Evolutionary conservation across 495 filamentous ascomycete species (phyloP), one percentile per base, ranked within the genome.

Genomic region (Clohesyomyces aquaticus): DNA sequence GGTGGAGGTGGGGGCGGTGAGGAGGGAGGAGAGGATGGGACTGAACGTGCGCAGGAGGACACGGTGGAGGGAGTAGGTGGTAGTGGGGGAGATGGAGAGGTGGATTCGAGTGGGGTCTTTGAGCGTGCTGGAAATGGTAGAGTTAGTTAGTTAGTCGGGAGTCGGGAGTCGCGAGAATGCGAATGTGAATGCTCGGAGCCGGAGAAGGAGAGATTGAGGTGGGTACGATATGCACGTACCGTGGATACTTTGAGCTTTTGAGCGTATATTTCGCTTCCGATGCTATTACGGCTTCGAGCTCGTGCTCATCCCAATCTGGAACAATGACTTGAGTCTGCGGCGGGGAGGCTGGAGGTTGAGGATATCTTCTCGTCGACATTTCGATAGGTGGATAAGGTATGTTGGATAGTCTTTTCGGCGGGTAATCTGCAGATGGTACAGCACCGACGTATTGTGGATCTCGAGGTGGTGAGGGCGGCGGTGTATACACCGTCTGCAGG

Each of bases 31-130:
- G 29, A 56, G 29, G 4, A 3, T 56, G 1, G 42, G 42, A 46
- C 18, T 43, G 35, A 64, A 64, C 6, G 14, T 29, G 22, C 50
- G 61, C 9, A 64, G 50, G 21, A 64, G 53, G 14, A 64, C 23
- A 4, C 3, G 22, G 45, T 64, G 41, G 18, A 64, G 19, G 26
- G 61, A 64, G 29, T 50, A 42, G 1, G 52, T 58, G 42, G 35
- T 14, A 38, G 56, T 58, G 12, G 57, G 1, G 42, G 49, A 19
- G 4, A 64, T 6, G 6, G 16, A 22, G 23, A 43, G n/a, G n/a
- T n/a, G n/a, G n/a, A n/a, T 18, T 4, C 61, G 52, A 1, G 52
- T 25, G 28, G 61, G 61, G 18, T 58, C 25, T 43, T 64, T 21
- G 26, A 57, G 21, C 3, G 52, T 50, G 23, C 52, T 64, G 38